A percentile compares a stretch with the other conserved stretches of the same genome.
These are phyloP conservation scores for Melanogaster broomeanus DNA, from an alignment of 768 basidiomycete genomes.

Conservation along the genomic window DNA sequence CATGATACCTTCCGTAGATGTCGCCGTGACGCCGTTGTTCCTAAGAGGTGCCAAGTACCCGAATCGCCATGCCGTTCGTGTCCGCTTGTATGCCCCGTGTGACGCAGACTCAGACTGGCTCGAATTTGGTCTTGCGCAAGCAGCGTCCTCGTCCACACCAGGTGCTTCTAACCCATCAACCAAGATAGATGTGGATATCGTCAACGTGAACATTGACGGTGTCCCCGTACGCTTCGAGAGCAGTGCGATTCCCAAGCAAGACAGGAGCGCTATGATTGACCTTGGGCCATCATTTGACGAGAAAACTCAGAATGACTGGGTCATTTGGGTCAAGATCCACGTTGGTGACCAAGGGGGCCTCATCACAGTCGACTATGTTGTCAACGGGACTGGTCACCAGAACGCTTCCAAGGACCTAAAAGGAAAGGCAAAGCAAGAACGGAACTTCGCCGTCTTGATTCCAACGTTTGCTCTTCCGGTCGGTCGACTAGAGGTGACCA, in stretches of 20 bases:
- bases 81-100: slow-evolving; percentile 56
- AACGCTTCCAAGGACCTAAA: slow-evolving; percentile 24
- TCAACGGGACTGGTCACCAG: slow-evolving; percentile 32
- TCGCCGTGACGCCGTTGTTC: slow-evolving; percentile 53
- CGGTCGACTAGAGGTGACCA: slow-evolving; percentile 60
- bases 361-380: slow-evolving; percentile 68
- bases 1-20: slow-evolving; percentile 61
- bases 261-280: slow-evolving; percentile 34
- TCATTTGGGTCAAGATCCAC: slow-evolving; percentile 64
- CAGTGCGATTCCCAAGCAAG: slow-evolving; percentile 40
- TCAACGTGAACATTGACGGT: slow-evolving; percentile 64
- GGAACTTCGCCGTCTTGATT: slow-evolving; percentile 50
- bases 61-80: slow-evolving; percentile 59
- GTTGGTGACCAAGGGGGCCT: slow-evolving; percentile 51
- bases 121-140: slow-evolving; percentile 69
- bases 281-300: slow-evolving; percentile 50
- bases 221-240: slow-evolving; percentile 63
- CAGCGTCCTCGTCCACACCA: slow-evolving; percentile 15
- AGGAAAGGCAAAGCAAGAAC: slow-evolving; percentile 33
- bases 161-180: neutral
- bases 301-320: slow-evolving; percentile 58
- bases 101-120: slow-evolving; percentile 70
- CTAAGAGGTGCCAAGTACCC: slow-evolving; percentile 27
- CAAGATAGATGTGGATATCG: slow-evolving; percentile 40
- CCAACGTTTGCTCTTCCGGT: slow-evolving; percentile 77